Evolutionary conservation across 495 filamentous ascomycete species (phyloP), one percentile per base, ranked within the genome.

Genomic region (Clavariopsis aquatica): DNA sequence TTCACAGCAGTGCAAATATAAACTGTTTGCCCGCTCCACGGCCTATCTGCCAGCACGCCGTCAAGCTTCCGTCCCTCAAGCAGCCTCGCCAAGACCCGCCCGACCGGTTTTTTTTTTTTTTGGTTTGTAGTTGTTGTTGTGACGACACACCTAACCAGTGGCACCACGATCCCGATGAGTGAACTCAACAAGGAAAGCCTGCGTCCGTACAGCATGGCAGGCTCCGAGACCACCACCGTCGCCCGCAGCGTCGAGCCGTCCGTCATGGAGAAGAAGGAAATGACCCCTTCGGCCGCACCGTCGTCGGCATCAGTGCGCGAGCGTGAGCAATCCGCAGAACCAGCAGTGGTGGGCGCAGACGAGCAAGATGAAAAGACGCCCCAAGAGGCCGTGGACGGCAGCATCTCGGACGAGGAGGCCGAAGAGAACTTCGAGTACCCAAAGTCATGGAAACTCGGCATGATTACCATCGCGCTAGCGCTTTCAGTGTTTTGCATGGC

Each of bases 401-500:
- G 24, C 45, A 45, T 47, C 13, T 23, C 22, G 3, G 65, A 59
- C n/a, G 74, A 75, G 1, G 79, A 80, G 19, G 74, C 77, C 36
- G 66, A 75, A 22, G 57, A 57, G 0, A 76, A 82, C 43, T 61
- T 62, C 53, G 68, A 70, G 26, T 87, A 87, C 64, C 85, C 84
- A 0, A 73, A 62, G 0, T 70, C 74, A 19, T 78, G 78, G 69
- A 84, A 77, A 54, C 74, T 89, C 5, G 62, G 69, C 19, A 69
- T 87, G 34, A 88, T 89, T 59, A 83, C 82, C 1, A 76, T 83
- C 57, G 85, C 83, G 15, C 69, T 89, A 20, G 83, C 81, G 66
- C 74, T 89, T 19, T 84, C 83, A 10, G 81, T 89, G 12, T 88
- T 89, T 68, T 82, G 85, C 51, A 81, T 88, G 76, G 84, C 87